Evolutionary conservation across 257 asterid species (phyloP).

Genomic region (Primulina eburnea): DNA sequence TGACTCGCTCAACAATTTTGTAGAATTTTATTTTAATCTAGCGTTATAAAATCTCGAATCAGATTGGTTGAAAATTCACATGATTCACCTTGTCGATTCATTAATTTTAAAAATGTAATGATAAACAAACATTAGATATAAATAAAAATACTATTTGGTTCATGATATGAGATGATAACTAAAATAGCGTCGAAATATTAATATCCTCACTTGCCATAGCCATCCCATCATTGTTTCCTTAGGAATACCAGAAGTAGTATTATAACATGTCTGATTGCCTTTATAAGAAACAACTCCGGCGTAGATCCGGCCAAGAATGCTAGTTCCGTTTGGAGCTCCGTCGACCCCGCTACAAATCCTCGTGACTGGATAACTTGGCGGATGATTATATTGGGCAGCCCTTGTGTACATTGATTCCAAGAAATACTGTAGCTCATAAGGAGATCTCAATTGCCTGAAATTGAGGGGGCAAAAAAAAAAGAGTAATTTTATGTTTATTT

Average conservation of each 20-base stretch:
- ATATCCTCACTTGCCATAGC: slow-evolving; percentile 63
- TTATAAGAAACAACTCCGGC: slow-evolving; percentile 43
- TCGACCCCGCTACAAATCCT: slow-evolving; percentile 54
- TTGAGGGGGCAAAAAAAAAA: too few species aligned
- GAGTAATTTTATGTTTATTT: too few species aligned
- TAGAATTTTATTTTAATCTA: too few species aligned
- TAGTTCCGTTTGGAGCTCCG: slow-evolving; percentile 34
- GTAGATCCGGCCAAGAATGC: slow-evolving; percentile 42
- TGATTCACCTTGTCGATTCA: too few species aligned
- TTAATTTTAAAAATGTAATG: too few species aligned
- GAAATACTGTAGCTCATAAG: slow-evolving; percentile 41
- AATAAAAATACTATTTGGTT: too few species aligned
- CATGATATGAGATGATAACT: too few species aligned
- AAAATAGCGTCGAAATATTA: too few species aligned
- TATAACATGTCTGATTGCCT: slow-evolving; percentile 33
- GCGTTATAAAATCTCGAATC: too few species aligned
- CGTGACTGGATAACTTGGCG: slow-evolving; percentile 47
- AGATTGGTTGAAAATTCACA: too few species aligned
- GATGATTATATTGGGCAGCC: slow-evolving; percentile 56
- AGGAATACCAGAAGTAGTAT: slow-evolving; percentile 9
- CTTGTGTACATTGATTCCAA: slow-evolving; percentile 35
- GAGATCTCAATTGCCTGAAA: slow-evolving; percentile 37
- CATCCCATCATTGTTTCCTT: slow-evolving; percentile 44
- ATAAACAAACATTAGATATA: too few species aligned
- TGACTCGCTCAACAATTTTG: too few species aligned